Evolutionary conservation across 2,329 filamentous ascomycete species (phyloP).

Genomic region (Aspergillus bombycis): DNA sequence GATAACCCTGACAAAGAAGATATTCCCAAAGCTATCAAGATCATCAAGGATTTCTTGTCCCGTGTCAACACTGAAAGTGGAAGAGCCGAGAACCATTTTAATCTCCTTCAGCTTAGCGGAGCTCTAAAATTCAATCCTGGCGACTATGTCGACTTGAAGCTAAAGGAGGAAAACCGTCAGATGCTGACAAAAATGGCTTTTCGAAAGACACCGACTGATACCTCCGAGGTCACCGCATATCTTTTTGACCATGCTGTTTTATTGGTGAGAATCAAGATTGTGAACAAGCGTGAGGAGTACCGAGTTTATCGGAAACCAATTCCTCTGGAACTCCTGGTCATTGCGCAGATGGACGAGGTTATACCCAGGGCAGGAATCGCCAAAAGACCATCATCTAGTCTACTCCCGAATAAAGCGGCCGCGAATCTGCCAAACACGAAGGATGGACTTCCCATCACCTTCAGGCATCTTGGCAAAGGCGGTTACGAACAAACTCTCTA

Average conservation of each 20-base stretch:
- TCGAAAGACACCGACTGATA: constrained; percentile 89
- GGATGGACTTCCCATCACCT: constrained; percentile 92
- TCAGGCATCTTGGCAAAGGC: constrained; percentile 91
- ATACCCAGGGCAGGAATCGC: constrained; percentile 77
- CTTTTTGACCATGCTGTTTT: constrained; percentile 95
- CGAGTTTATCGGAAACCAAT: constrained; percentile 96
- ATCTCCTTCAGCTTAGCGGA: constrained; percentile 86
- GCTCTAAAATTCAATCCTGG: constrained; percentile 88
- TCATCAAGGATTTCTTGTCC: constrained; percentile 84
- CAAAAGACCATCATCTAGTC: constrained; percentile 85
- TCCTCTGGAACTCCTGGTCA: constrained; percentile 87
- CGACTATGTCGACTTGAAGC: constrained; percentile 88
- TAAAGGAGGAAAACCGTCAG: constrained; percentile 91
- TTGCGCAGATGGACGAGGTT: constrained; percentile 96
- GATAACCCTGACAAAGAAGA: constrained; percentile 89
- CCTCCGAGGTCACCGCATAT: constrained; percentile 88
- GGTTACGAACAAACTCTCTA: constrained; percentile 92
- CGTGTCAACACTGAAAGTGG: constrained; percentile 94
- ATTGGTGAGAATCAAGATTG: constrained; percentile 85
- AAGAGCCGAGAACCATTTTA: constrained; percentile 97
- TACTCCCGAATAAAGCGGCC: constrained; percentile 66
- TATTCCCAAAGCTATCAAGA: constrained; percentile 82
- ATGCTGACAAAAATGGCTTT: constrained; percentile 91
- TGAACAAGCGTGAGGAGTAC: constrained; percentile 90
- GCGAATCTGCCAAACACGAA: constrained; percentile 56